Conservation (phyloP, 176 grass and related monocot genomes). For the Aechmea fasciata region DNA sequence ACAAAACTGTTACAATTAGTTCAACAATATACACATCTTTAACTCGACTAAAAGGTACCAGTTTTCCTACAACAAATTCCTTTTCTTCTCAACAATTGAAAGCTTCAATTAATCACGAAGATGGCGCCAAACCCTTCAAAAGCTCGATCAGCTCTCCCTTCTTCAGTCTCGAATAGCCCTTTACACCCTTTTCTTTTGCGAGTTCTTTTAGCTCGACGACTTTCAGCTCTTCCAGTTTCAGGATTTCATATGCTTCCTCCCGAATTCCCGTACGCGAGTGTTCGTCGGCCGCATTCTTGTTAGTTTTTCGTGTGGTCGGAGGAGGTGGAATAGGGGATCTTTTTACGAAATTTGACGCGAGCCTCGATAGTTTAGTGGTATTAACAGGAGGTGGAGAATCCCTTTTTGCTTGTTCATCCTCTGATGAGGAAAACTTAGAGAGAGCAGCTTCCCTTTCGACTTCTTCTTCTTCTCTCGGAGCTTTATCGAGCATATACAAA, state of each 20-base stretch:
- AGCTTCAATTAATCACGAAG: constrained; percentile 1
- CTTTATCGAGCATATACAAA: background rate
- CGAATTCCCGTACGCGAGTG: background rate
- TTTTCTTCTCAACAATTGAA: background rate
- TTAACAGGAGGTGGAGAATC: background rate
- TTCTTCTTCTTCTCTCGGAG: constrained; percentile 9
- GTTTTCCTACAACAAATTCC: too few species aligned
- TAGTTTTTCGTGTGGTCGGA: background rate
- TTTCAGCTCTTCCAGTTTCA: constrained; percentile 48
- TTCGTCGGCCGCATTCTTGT: background rate
- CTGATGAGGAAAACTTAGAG: background rate
- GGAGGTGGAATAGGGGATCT: constrained; percentile 18
- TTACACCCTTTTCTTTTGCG: constrained; percentile 45
- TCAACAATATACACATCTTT: too few species aligned
- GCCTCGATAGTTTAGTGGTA: constrained; percentile 9
- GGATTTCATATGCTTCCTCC: background rate
- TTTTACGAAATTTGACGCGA: constrained; percentile 18
- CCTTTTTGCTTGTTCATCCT: background rate
- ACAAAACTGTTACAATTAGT: too few species aligned
- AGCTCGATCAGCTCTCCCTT: constrained; percentile 52
- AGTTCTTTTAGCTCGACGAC: constrained; percentile 43
- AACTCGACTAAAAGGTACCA: too few species aligned
- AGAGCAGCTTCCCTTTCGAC: background rate
- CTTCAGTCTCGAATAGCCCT: constrained; percentile 59
- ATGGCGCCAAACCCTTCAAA: constrained; percentile 25